Conservation (phyloP, 208 protist genomes). For the Trichomonas tenax region DNA sequence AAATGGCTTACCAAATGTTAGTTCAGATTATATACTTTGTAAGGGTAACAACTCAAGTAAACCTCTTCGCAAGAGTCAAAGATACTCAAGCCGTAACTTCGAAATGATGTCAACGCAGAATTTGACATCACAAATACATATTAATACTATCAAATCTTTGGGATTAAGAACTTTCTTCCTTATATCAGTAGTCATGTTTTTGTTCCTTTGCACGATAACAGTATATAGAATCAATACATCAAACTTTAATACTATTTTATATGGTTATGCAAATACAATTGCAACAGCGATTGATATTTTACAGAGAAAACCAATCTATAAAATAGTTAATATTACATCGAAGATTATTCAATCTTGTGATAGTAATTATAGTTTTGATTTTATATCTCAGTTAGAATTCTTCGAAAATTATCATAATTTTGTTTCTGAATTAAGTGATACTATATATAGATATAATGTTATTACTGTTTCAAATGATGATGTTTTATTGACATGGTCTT, state of each 20-base stretch:
- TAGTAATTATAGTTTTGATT: neutral
- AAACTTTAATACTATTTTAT: too few species aligned
- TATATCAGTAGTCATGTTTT: neutral
- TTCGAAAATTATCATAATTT: neutral
- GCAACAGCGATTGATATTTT: neutral
- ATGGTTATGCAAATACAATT: neutral
- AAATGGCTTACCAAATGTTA: neutral
- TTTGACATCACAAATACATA: neutral
- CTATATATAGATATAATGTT: neutral
- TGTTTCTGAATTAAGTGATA: neutral
- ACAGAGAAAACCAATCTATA: neutral
- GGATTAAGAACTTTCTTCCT: neutral
- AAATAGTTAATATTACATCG: neutral
- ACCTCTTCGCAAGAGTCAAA: neutral
- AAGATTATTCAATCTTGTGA: neutral
- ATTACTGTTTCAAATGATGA: neutral
- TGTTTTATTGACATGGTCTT: neutral
- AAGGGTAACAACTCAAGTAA: neutral
- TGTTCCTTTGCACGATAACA: neutral
- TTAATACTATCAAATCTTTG: neutral
- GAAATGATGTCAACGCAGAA: neutral
- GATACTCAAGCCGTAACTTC: neutral
- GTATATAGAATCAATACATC: neutral
- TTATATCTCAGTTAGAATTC: neutral
- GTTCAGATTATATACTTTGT: neutral